Percentiles rank a stretch among this genome's conserved stretches.
These are phyloP conservation scores for Pleurotus pulmonarius DNA, from an alignment of 768 basidiomycete genomes.

Conservation along the genomic window DNA sequence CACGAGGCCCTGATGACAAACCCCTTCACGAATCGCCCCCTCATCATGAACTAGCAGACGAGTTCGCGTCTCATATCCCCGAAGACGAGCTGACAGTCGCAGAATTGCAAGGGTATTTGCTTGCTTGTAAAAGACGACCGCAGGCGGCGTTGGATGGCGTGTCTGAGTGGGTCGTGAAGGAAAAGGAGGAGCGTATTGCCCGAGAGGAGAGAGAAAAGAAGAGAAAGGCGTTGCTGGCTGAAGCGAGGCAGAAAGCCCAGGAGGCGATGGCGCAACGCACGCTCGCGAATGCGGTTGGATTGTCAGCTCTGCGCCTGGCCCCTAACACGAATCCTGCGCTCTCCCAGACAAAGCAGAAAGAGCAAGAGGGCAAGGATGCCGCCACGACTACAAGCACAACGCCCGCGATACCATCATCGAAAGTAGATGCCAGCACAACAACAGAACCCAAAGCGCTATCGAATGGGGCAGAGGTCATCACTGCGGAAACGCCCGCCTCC, in stretches of 20 bases:
- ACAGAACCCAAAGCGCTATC: too few relatives aligned
- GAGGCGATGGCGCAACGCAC: too few relatives aligned
- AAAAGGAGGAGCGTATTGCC: slow-evolving; percentile 18
- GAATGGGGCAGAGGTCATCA: too few relatives aligned
- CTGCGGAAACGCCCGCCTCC: too few relatives aligned
- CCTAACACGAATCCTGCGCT: too few relatives aligned
- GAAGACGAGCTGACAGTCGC: slow-evolving; percentile 34
- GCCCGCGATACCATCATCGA: too few relatives aligned
- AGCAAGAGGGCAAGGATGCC: too few relatives aligned
- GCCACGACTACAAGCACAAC: too few relatives aligned
- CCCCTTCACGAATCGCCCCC: neutral
- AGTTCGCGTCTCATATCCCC: slow-evolving; percentile 30
- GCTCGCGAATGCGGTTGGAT: too few relatives aligned
- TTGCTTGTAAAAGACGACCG: slow-evolving; percentile 22
- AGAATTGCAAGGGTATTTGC: slow-evolving; percentile 41
- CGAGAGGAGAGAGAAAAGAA: slow-evolving; percentile 20
- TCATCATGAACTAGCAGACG: slow-evolving; percentile 14
- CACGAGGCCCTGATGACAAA: neutral
- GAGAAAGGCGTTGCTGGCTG: slow-evolving; percentile 17
- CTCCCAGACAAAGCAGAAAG: too few relatives aligned
- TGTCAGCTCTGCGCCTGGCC: too few relatives aligned
- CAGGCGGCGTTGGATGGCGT: slow-evolving; percentile 14
- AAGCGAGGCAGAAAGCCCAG: slow-evolving; percentile 19
- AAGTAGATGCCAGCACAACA: too few relatives aligned
- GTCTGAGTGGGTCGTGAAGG: slow-evolving; percentile 27